Evolutionary conservation across 2,329 filamentous ascomycete genomes (phyloP), one percentile per base, ranked within the genome.

Genomic region (Sclerotinia sclerotiorum): DNA sequence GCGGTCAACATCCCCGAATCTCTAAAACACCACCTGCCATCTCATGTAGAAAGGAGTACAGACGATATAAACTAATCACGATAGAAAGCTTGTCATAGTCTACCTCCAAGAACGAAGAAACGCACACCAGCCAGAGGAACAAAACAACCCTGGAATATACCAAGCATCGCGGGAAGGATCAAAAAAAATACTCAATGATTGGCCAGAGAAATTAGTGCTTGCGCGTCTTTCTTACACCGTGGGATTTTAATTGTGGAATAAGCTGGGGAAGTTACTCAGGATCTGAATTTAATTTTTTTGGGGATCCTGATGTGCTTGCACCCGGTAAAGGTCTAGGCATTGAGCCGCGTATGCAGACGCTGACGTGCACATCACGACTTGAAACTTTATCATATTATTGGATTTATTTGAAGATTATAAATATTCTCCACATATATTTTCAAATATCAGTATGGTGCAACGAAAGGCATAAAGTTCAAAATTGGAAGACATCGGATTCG

Each of bases 81-180:
- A 51, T 21, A 6, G 8, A 42, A 51, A 29, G 32, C 32, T 27
- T 21, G 8, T 32, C 21, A 62, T 27, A 62, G 29, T 15, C 29
- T 62, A 19, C 60, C 35, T 10, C 35, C 1, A 6, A 8, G 21
- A 62, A 62, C 29, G 46, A 62, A 62, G 46, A 51, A 51, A 51
- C 60, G 15, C 39, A 35, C 2, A 39, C 46, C 21, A 49, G 21
- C 46, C 29, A 62, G 58, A 27, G 13, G 21, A 39, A 39, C 35
- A 39, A 42, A 15, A 35, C 35, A 17, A 21, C 29, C 24, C 7
- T 8, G 7, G 8, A 39, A 39, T 13, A 51, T 51, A 24, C 21
- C 29, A 65, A 58, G 52, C 52, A 48, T 65, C 49, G 42, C 63
- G 52, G 63, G 63, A 48, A 58, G 27, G 63, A 65, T 27, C 5